Evolutionary conservation across 2,329 filamentous ascomycete genomes (phyloP), one percentile per base, ranked within the genome.

Genomic region (Exophiala sideris): DNA sequence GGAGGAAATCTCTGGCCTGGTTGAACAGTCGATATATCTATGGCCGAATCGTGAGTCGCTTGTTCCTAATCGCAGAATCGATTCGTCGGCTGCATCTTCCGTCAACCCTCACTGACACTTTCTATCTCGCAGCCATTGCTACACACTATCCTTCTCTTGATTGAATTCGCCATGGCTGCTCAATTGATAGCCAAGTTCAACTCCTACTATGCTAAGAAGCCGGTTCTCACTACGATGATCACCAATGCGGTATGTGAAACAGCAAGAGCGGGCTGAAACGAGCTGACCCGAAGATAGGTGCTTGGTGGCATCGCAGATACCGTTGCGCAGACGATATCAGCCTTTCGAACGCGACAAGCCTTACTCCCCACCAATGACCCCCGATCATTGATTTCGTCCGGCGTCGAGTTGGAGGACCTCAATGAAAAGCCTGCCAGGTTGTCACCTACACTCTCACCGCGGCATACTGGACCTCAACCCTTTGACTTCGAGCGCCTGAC

Each of bases 181-280:
- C 82, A 94, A 62, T 77, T 99, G 51, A 85, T 86, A 42, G 82
- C 89, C 65, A 89, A 90, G 69, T 99, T 95, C 79, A 96, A 96
- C 74, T 81, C 84, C 63, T 96, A 95, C 76, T 99, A 97, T 81
- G 86, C 89, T 63, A 86, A 91, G 68, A 88, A 89, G 68, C 94
- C 92, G 67, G 89, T 99, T 39, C 83, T 99, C 66, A 99, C 94
- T 59, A 99, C 95, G 73, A 99, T 99, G 92, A 89, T 96, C 68
- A 96, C 92, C 70, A 99, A 99, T 76, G 89, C 94, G 63, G 87
- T 87, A 83, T 68, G 81, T 59, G 51, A 35, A 48, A 29, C 44
- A 49, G 33, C 16, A 48, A n/a, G 14, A 32, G 20, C 6, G 3
- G 14, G 18, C n/a, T 12, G n/a, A 12, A 35, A 6, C 18, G 21